phyloP scores from a whole-genome alignment of 768 basidiomycete genomes.

The Suillus spraguei region DNA sequence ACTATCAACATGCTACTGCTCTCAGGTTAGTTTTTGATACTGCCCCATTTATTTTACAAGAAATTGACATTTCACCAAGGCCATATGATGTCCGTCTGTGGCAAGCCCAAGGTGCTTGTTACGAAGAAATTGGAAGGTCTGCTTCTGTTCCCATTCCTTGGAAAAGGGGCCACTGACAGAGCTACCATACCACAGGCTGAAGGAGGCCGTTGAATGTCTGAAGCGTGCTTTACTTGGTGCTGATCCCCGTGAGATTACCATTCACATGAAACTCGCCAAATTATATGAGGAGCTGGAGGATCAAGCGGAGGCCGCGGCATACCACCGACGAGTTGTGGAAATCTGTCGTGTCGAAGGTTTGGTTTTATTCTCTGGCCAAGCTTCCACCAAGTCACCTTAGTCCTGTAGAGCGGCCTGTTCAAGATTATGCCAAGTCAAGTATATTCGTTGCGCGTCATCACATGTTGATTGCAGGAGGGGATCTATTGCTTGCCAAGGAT shows the following conservation, averaged over 20 bases:
- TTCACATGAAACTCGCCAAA: slow-evolving; percentile 74
- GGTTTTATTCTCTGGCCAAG: slow-evolving; percentile 12
- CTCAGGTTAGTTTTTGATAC: slow-evolving; percentile 58
- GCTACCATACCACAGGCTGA: slow-evolving; percentile 50
- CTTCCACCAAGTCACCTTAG: slow-evolving; percentile 19
- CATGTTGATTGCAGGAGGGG: slow-evolving; percentile 59
- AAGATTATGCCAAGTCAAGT: slow-evolving; percentile 83
- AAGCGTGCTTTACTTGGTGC: slow-evolving; percentile 86
- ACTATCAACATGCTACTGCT: slow-evolving; percentile 95
- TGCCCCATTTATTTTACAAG: not conserved
- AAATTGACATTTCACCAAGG: slow-evolving; percentile 39
- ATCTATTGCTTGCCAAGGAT: slow-evolving; percentile 69
- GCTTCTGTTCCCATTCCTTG: slow-evolving; percentile 20
- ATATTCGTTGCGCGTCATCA: slow-evolving; percentile 84
- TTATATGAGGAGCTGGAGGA: slow-evolving; percentile 72
- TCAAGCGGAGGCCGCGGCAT: slow-evolving; percentile 66
- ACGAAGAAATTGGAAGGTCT: slow-evolving; percentile 88
- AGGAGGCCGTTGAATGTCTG: slow-evolving; percentile 90
- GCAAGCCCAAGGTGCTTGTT: slow-evolving; percentile 93
- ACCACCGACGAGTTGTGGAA: slow-evolving; percentile 81
- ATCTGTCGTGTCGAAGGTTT: slow-evolving; percentile 55
- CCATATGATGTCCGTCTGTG: slow-evolving; percentile 97
- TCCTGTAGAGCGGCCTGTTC: slow-evolving; percentile 61
- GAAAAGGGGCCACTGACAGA: slow-evolving; percentile 9
- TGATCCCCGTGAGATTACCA: slow-evolving; percentile 73